phyloP scores from a whole-genome alignment of 1,284 basidiomycete species.

The Ganoderma lingzhi region DNA sequence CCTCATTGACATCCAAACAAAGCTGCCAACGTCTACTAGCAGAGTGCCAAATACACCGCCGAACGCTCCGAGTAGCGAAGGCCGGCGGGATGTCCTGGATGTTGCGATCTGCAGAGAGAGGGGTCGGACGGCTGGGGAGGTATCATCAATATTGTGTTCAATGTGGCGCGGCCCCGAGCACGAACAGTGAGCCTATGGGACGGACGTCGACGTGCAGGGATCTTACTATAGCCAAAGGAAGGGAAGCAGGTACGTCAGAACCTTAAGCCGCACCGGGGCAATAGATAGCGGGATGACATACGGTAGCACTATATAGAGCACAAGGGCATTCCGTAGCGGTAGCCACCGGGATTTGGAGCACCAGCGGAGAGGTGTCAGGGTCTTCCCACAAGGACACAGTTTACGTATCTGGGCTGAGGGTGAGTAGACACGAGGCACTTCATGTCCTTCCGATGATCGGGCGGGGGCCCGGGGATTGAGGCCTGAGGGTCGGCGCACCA shows the following conservation, averaged over 20 bases:
- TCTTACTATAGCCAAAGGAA: not conserved
- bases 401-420: conserved; percentile 31
- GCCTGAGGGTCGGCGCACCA: conserved; percentile 15
- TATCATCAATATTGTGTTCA: not conserved
- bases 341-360: not conserved
- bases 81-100: not conserved
- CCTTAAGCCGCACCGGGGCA: not conserved
- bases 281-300: not conserved
- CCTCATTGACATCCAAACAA: not conserved
- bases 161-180: conserved; percentile 2
- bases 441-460: conserved; percentile 3
- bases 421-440: conserved; percentile 34
- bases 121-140: not conserved
- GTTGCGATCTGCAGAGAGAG: not conserved
- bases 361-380: not conserved
- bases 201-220: not conserved
- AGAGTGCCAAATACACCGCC: not conserved
- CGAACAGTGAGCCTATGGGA: not conserved
- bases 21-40: not conserved
- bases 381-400: not conserved
- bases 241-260: not conserved
- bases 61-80: not conserved
- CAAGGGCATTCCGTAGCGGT: not conserved
- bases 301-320: conserved; percentile 1
- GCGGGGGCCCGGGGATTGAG: not conserved